phyloP scores from a whole-genome alignment of 495 filamentous ascomycete species.

The Hypomontagnella monticulosa region DNA sequence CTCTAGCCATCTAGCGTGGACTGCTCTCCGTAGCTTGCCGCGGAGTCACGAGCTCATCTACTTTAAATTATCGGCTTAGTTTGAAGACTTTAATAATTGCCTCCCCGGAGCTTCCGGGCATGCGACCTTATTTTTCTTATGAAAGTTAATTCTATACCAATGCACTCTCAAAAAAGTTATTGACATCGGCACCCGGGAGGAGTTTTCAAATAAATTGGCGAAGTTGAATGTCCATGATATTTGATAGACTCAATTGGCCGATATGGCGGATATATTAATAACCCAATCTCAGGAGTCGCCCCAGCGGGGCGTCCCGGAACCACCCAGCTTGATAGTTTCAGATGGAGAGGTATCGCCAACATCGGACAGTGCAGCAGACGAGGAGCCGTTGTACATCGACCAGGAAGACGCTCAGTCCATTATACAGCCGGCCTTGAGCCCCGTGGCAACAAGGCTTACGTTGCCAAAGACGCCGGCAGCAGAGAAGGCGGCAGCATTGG shows the following conservation, averaged over 20 bases:
- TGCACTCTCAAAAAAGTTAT: constrained; percentile 12
- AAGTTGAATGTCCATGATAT: constrained; percentile 28
- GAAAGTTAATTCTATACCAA: constrained; percentile 11
- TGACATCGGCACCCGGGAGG: constrained; percentile 1
- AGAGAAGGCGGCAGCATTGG: constrained; percentile 78
- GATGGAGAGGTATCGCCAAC: constrained; percentile 41
- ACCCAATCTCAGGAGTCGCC: constrained; percentile 5
- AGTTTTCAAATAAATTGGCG: constrained; percentile 12
- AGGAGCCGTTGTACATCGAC: constrained; percentile 50
- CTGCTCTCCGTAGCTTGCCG: constrained; percentile 9
- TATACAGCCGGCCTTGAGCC: constrained; percentile 80
- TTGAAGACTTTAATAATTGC: constrained; percentile 18
- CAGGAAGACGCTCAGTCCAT: constrained; percentile 69
- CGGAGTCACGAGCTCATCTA: constrained; percentile 37
- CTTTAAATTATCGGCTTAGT: constrained; percentile 17
- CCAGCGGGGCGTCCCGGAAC: constrained; percentile 19
- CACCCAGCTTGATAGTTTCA: constrained; percentile 21
- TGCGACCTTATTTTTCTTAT: constrained; percentile 10
- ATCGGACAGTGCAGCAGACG: constrained; percentile 46
- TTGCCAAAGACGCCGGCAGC: constrained; percentile 75
- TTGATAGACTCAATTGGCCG: constrained; percentile 23
- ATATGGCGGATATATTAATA: constrained; percentile 30
- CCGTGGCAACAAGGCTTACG: constrained; percentile 74
- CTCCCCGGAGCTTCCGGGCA: constrained; percentile 32
- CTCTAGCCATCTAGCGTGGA: constrained; percentile 21